phyloP scores from a whole-genome alignment of 1,284 basidiomycete genomes.

The Sutorius eximius region DNA sequence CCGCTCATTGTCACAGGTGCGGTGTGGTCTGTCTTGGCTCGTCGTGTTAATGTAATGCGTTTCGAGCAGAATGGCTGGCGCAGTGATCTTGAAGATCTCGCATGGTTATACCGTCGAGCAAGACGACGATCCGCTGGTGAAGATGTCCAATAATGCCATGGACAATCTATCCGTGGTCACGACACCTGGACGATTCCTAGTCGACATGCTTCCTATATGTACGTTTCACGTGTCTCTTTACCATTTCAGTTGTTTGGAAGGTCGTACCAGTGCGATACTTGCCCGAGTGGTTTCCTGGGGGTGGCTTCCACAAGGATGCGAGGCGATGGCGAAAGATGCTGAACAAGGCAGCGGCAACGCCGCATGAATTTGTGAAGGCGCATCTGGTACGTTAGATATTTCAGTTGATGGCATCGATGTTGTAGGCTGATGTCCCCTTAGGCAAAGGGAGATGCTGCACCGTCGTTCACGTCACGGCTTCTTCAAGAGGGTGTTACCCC shows the following conservation, averaged over 20 bases:
- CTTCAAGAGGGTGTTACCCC: conserved; percentile 4
- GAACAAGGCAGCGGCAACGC: conserved; percentile 34
- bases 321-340: conserved; percentile 38
- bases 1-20: conserved; percentile 10
- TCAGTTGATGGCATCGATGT: no score
- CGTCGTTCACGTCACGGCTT: conserved; percentile 37
- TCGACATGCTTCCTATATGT: conserved; percentile 32
- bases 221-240: conserved; percentile 2
- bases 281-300: conserved; percentile 43
- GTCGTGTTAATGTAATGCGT: neutral
- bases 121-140: conserved; percentile 24
- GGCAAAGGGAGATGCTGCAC: conserved; percentile 39
- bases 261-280: conserved; percentile 24
- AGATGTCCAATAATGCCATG: conserved; percentile 20
- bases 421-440: conserved; percentile 13
- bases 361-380: conserved; percentile 39
- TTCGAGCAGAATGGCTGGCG: neutral
- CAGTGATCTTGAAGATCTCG: conserved; percentile 17
- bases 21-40: conserved; percentile 3
- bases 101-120: conserved; percentile 25
- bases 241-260: neutral
- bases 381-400: conserved; percentile 35
- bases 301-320: conserved; percentile 43
- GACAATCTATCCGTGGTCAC: conserved; percentile 13
- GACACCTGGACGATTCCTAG: conserved; percentile 27